Evolutionary conservation across 768 basidiomycete genomes (phyloP), one percentile per base, ranked within the genome.

Genomic region (Tulasnella sp.): DNA sequence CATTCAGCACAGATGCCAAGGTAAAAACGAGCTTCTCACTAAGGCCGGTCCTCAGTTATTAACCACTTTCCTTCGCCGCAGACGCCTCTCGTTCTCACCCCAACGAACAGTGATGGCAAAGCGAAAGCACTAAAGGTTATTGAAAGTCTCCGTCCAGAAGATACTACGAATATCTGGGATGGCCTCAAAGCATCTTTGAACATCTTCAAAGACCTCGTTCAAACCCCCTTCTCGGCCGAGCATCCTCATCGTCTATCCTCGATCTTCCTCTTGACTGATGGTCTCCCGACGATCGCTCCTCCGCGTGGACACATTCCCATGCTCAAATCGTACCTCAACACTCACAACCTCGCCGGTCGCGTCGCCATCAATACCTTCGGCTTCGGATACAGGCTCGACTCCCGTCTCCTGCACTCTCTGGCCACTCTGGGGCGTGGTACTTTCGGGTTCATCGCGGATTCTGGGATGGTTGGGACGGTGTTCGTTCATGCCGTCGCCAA

Each of bases 401-500:
- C 63, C 1, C 48, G 58, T 43, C 56, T 64, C 5, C 63, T 64
- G 29, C 21, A 25, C 30, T 27, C 62, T 3, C 48, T 64, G 21
- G 57, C 63, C 2, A 50, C 44, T 15, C 34, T 62, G 7, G 63
- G 63, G 2, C 42, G 43, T 24, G 61, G 61, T n/a, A 21, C 27
- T 29, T 63, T 38, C 25, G 38, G 52, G 5, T 63, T 63, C 54
- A 64, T 64, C 25, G 51, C 63, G 19, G 63, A 64, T 27, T 45
- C 58, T 29, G 63, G 63, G 3, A 62, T 64, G 58, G 62, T 64
- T 1, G 63, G 63, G 5, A 64, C 63, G 8, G 53, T 63, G 30
- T 64, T 64, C 44, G 63, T 64, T 19, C 63, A 64, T 46, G 61
- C 63, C 34, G 46, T 62, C 24, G 56, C 63, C 38, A 64, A 64